Evolutionary conservation across 2,329 filamentous ascomycete species (phyloP), one percentile per base, ranked within the genome.

Genomic region (Pezicula radicicola): DNA sequence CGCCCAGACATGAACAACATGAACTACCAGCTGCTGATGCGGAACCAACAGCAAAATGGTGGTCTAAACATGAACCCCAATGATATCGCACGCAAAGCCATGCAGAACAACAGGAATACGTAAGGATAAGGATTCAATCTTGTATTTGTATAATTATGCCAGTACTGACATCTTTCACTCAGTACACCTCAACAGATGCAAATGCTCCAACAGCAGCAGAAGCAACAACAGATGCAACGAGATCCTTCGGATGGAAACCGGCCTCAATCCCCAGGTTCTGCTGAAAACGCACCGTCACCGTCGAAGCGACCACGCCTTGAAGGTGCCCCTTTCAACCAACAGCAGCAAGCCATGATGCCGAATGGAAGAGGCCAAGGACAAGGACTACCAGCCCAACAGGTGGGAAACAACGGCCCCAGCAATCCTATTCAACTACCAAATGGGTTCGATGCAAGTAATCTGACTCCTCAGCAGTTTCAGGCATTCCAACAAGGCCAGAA

Each of bases 281-380:
- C 85, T 50, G 92, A 97, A 49, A 94, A 94, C 64, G 91, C 90
- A 25, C 91, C 91, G 4, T 97, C 93, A 30, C 93, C 93, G 2
- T 93, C 89, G 57, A 97, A 97, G 75, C 83, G 92, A 64, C 89
- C 86, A 52, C 88, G 92, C 52, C 81, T 96, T 55, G 89, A 92
- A 58, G 85, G 87, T 64, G 78, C 79, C 33, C 79, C 79, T 9
- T 91, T 90, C 71, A 84, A 85, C 56, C 85, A 85, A 65, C 87
- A 86, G 62, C 73, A 86, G 62, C 73, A 74, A 52, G 77, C 72
- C 56, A 88, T 92, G 80, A 87, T 88, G 73, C 83, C 84, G 50
- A 90, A 89, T 70, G 88, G 87, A 62, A 82, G 79, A 57, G 74
- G 83, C 67, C 87, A 85, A 66, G 75, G 75, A 50, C 76, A 70